Base-by-base conservation (phyloP, 768 basidiomycete genomes). In the Mrakia hoshinonis region DNA sequence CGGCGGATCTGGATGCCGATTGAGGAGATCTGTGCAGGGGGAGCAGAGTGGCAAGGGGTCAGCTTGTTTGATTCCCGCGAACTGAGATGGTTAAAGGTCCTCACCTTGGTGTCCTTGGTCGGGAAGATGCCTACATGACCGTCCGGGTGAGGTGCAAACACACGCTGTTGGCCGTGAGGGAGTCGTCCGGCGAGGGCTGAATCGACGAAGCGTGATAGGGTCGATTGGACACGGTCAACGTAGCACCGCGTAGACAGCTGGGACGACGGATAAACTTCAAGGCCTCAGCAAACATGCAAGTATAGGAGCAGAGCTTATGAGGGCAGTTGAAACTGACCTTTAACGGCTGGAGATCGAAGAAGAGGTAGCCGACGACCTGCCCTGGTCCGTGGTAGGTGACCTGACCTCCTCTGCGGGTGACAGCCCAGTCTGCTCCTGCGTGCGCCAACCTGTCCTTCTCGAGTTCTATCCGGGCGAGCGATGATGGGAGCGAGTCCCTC, bases 351-450 rank as follows among this genome's bases (percentile, higher is more conserved):
- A 98, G 84, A 81, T 98, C 95, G 64, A 97, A 83, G 65, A 98
- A 83, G 2, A 93, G 92, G 78, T 99, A 99, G 36, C 93, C 96
- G 20, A 97, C 90, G 76, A 99, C 83, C 80, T 99, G 96, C 7
- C 96, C 96, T 1, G 96, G 94, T 0, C 96, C 96, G 79, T 99
- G 96, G 79, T 91, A 99, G 1, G 96, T 99, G 70, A 92, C 84
- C 81, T 97, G 88, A 2, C 96, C 96, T 18, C 96, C 96, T 67
- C 96, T 84, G 67, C 85, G 83, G 2, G 92, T 87, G 29, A 85
- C 81, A 48, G 90, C 85, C 76, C 94, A 94, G 77, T 96, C 91
- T 0, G 95, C 95, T 31, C 95, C 95, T 29, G 91, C 82, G 38
- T 82, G 77, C 3, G 83, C 85, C n/a, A 97, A 81, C 26, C 90